A percentile compares a stretch with the other conserved stretches of the same genome.
Evolutionary conservation across 1,139 yeast genomes (phyloP).

Genomic region (Zygosaccharomyces sapae): DNA sequence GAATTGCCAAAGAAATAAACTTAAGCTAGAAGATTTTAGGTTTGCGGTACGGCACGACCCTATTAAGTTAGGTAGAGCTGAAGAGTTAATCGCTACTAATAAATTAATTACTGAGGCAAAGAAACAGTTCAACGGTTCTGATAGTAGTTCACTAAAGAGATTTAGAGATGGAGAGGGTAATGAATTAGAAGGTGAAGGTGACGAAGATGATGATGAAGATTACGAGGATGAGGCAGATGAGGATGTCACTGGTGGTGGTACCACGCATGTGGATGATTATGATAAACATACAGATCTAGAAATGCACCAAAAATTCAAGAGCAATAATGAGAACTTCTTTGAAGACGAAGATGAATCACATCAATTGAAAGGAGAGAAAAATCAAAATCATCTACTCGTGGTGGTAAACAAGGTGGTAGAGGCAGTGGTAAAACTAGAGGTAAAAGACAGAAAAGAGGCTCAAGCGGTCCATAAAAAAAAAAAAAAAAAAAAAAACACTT

Average conservation of each 20-base stretch:
- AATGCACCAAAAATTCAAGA: not conserved
- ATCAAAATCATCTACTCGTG: slow-evolving; percentile 1
- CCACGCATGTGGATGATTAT: not conserved
- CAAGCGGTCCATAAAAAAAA: not conserved
- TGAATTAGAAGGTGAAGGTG: slow-evolving; percentile 32
- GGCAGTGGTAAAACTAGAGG: not conserved
- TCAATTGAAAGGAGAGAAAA: not conserved
- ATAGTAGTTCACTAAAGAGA: slow-evolving; percentile 42
- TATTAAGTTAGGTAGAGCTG: slow-evolving; percentile 75
- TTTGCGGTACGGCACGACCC: slow-evolving; percentile 83
- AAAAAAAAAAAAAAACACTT: not conserved
- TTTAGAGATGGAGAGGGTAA: slow-evolving; percentile 34
- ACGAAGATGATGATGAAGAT: slow-evolving; percentile 17
- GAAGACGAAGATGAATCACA: not conserved
- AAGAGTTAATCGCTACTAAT: slow-evolving; percentile 71
- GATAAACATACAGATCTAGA: slow-evolving; percentile 4
- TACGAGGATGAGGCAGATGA: slow-evolving; percentile 16
- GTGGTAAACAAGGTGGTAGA: slow-evolving; percentile 1
- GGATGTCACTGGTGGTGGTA: slow-evolving; percentile 5
- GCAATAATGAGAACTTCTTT: not conserved
- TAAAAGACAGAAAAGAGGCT: slow-evolving; percentile 10
- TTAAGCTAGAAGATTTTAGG: slow-evolving; percentile 83
- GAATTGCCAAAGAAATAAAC: slow-evolving; percentile 59
- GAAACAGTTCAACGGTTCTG: slow-evolving; percentile 72
- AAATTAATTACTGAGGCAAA: slow-evolving; percentile 75